Evolutionary conservation across 2,329 filamentous ascomycete genomes (phyloP), one percentile per base, ranked within the genome.

Genomic region (Pseudofabraea citricarpa): DNA sequence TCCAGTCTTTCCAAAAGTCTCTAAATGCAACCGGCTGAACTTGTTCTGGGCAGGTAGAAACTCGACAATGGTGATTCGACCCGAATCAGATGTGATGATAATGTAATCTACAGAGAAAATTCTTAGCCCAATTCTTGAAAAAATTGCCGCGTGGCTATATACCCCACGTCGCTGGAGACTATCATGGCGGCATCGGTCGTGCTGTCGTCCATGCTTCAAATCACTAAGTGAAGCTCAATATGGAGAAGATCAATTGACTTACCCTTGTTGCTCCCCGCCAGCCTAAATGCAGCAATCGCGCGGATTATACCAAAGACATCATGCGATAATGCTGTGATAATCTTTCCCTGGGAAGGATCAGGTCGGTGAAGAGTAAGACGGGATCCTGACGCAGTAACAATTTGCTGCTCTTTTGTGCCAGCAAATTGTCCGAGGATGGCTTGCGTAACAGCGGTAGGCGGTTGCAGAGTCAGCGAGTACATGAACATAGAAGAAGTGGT

Each of bases 401-500:
- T 95, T 69, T 96, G 90, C 74, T 98, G 93, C 69, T 96, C 91
- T 71, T 91, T 95, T 52, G 89, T 95, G 55, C 91, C 90, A 48
- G 89, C 84, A 68, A 97, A 97, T 70, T 97, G 91, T 57, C 93
- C 94, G 47, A 95, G 77, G 53, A 96, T 85, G 52, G 93, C 90
- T 69, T 95, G 86, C 40, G 85, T 90, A 60, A 95, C 82, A 47
- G 89, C 86, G 54, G 90, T 90, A 24, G 93, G 88, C 56, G 88
- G 85, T 69, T 96, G 90, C 61, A 99, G 84, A 56, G 93, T 97
- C 72, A 98, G 77, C 60, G 89, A 93, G 73, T 98, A 98, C 72
- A 98, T 83, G 67, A 96, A 96, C 89, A 96, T 95, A 66, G 91
- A 91, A 54, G 90, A 96, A 49, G 91, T 96, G 64, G 90, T 95